Evolutionary conservation across 768 basidiomycete species (phyloP).

Genomic region (Leccinum ochraceum): DNA sequence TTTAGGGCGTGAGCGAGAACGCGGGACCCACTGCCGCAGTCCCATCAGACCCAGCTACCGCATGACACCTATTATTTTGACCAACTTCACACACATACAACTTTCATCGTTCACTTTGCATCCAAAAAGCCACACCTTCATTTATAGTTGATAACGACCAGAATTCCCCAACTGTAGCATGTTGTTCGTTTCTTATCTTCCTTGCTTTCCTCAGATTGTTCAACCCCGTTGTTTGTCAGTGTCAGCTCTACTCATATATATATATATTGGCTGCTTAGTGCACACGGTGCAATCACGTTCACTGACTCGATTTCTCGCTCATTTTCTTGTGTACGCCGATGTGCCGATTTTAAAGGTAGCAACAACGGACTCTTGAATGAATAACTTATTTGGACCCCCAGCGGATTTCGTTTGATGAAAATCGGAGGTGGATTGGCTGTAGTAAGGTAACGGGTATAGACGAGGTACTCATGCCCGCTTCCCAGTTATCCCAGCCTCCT

Average conservation of each 20-base stretch:
- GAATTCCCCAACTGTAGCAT: constrained; percentile 27
- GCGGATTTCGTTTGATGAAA: neutral
- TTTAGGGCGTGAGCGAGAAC: constrained; percentile 30
- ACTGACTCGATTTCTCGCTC: neutral
- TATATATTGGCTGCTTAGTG: constrained; percentile 23
- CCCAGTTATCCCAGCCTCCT: constrained; percentile 69
- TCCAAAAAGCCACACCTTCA: constrained; percentile 21
- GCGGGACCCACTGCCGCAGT: constrained; percentile 11
- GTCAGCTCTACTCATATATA: constrained; percentile 24
- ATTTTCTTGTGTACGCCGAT: constrained; percentile 17
- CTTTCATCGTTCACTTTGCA: constrained; percentile 5
- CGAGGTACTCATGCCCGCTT: constrained; percentile 21
- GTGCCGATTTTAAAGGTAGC: constrained; percentile 1
- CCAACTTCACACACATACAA: constrained; percentile 1
- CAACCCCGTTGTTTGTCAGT: constrained; percentile 11
- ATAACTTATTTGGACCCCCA: constrained; percentile 15
- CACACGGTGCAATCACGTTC: constrained; percentile 15
- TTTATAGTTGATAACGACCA: constrained; percentile 6
- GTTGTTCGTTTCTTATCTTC: constrained; percentile 19
- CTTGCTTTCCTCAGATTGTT: constrained; percentile 10
- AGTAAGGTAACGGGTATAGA: constrained; percentile 10
- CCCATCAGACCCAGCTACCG: constrained; percentile 1
- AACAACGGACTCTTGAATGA: constrained; percentile 18
- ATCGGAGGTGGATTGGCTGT: neutral
- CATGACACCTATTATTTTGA: constrained; percentile 12